Evolutionary conservation across 495 filamentous ascomycete species (phyloP), one percentile per base, ranked within the genome.

Genomic region (Daldinia childiae): DNA sequence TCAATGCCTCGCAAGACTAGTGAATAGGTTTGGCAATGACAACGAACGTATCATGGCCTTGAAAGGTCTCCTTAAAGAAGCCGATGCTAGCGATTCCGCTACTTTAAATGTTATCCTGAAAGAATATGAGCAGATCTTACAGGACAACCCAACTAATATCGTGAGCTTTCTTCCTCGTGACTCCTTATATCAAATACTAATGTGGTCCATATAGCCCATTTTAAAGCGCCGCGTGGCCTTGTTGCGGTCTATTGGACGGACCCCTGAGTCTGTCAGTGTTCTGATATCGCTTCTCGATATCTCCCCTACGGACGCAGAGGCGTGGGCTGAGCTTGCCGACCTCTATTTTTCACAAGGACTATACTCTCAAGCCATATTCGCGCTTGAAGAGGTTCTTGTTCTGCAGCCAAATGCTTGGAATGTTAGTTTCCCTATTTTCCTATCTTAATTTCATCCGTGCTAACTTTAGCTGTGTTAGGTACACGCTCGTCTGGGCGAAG

Each of bases 321-420:
- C 93, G 17, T 99, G 95, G 95, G 89, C 93, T 58, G 95, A 99
- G 82, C 84, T 99, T 71, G 86, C 92, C 34, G 92, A 95, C 71
- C 79, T 98, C 34, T 98, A 99, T 78, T 82, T 93, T 51, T 81
- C 84, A 1, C 90, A 93, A 74, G 91, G 91, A 6, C 79, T 93
- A 73, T 91, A 90, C 72, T 78, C 87, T 21, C 95, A 97, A 77
- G 93, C 94, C 36, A 88, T 95, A 52, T 98, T 90, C 79, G 90
- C 94, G 69, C 82, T 97, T 39, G 96, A 99, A 76, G 95, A 98
- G 77, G 92, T 95, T 43, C 77, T 99, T 34, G 81, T 98, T 38
- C 84, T 97, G 65, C 87, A 88, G n/a, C 95, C 95, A 9, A 94
- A 96, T 82, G 92, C 95, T 29, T 99, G 96, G 93, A 98, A 93